Percentiles rank a stretch among this genome's conserved stretches.
Evolutionary conservation across 768 basidiomycete genomes (phyloP).

Genomic region (Xerocomellus amylosporus): DNA sequence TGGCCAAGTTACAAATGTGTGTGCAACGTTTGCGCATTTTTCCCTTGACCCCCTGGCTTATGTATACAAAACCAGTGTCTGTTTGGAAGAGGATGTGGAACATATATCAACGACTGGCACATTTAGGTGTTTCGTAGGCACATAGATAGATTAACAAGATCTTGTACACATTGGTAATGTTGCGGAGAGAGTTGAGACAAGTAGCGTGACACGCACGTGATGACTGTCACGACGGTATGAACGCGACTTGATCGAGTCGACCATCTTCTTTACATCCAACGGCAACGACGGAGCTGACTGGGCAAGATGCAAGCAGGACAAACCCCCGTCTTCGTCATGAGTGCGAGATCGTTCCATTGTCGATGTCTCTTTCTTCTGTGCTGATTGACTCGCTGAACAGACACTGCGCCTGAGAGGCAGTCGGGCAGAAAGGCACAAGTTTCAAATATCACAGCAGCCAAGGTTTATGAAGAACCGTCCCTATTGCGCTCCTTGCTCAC

Average conservation of each 20-base stretch:
- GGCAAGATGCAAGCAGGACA: conserved; percentile 42
- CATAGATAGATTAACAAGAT: background rate
- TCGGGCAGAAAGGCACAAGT: conserved; percentile 94
- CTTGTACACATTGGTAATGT: background rate
- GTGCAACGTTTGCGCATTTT: no score
- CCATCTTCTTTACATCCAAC: conserved; percentile 2
- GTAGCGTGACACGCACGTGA: conserved; percentile 1
- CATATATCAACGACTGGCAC: background rate
- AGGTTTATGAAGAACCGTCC: conserved; percentile 45
- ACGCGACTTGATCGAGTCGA: background rate
- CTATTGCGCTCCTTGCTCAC: background rate
- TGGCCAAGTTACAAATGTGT: no score
- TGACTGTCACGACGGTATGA: background rate
- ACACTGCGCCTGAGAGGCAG: conserved; percentile 91
- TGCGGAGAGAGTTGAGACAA: no score
- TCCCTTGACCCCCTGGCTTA: background rate
- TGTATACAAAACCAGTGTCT: background rate
- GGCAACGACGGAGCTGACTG: background rate
- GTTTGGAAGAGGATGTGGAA: background rate
- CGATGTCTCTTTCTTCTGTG: background rate
- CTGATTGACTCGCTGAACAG: conserved; percentile 38
- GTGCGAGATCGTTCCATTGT: conserved; percentile 36
- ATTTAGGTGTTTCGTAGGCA: background rate
- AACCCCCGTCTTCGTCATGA: conserved; percentile 84
- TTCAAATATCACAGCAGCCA: conserved; percentile 95